Conservation (phyloP, 1,284 basidiomycete species). For the Fomitopsis pinicola region DNA sequence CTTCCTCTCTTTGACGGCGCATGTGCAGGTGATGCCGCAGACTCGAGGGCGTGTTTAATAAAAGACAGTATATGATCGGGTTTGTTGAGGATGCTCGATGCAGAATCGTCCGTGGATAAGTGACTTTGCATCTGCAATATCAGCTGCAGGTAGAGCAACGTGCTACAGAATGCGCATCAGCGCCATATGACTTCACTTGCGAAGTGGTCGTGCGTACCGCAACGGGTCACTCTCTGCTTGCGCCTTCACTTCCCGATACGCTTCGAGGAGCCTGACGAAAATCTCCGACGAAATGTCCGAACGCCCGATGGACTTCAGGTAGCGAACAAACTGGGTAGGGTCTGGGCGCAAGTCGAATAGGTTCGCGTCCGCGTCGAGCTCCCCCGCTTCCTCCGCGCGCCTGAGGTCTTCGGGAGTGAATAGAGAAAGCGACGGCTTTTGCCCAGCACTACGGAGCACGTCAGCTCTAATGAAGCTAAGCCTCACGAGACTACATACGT, state of each 20-base stretch:
- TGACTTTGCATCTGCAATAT: conserved; percentile 76
- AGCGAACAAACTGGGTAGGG: conserved; percentile 59
- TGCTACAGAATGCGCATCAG: conserved; percentile 22
- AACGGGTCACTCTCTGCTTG: conserved; percentile 47
- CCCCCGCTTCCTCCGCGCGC: conserved; percentile 35
- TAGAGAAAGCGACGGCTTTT: conserved; percentile 32
- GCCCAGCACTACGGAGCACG: conserved; percentile 19
- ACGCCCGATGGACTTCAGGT: conserved; percentile 62
- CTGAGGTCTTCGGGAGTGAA: conserved; percentile 49
- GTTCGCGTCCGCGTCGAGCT: conserved; percentile 49
- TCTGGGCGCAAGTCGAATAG: conserved; percentile 71
- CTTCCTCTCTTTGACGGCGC: conserved; percentile 10
- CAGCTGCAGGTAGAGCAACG: conserved; percentile 70
- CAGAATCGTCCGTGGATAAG: conserved; percentile 49
- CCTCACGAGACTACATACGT: conserved; percentile 29
- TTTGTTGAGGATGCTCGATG: conserved; percentile 63
- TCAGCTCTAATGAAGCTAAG: background rate
- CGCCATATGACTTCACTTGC: too few species aligned
- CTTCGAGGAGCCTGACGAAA: conserved; percentile 71
- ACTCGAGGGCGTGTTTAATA: conserved; percentile 64
- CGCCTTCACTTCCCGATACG: conserved; percentile 51
- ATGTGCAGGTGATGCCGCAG: conserved; percentile 18
- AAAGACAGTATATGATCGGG: conserved; percentile 75
- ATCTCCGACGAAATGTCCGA: conserved; percentile 67
- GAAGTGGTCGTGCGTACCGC: conserved; percentile 33